phyloP scores from a whole-genome alignment of 2,329 filamentous ascomycete species.

The Clathrospora elynae region DNA sequence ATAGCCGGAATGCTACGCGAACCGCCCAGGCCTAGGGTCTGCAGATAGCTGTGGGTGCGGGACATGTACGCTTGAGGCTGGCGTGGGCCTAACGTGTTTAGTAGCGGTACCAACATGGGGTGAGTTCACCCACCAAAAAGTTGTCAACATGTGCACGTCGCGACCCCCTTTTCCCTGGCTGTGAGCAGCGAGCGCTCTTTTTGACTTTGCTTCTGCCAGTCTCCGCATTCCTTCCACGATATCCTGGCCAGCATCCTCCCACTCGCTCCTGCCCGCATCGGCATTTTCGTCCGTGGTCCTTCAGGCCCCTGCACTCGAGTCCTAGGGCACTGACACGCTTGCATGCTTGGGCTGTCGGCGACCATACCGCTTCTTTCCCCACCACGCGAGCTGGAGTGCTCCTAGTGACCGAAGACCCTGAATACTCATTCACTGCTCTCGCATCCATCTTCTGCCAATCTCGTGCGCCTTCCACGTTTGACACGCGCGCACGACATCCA shows the following conservation, averaged over 20 bases:
- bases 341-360: constrained; percentile 7
- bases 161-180: constrained; percentile 10
- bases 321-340: constrained; percentile 9
- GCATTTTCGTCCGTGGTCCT: constrained; percentile 11
- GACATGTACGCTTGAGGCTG: constrained; percentile 11
- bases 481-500: not conserved
- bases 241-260: constrained; percentile 1
- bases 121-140: constrained; percentile 9
- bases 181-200: not conserved
- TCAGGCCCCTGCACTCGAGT: constrained; percentile 13
- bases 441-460: constrained; percentile 1
- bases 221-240: not conserved
- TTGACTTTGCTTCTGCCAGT: constrained; percentile 3
- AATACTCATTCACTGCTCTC: constrained; percentile 1
- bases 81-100: constrained; percentile 9
- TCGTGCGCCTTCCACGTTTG: constrained; percentile 4
- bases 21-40: constrained; percentile 6
- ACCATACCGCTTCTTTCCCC: constrained; percentile 13
- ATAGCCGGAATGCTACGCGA: constrained; percentile 19
- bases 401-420: constrained; percentile 6
- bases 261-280: constrained; percentile 10
- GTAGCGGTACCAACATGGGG: constrained; percentile 7
- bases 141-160: not conserved
- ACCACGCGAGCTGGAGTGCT: constrained; percentile 9
- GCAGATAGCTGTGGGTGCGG: constrained; percentile 13